A percentile compares a stretch with the other conserved stretches of the same genome.
Evolutionary conservation across 257 asterid species (phyloP).

Genomic region (Ophiorrhiza pumila): DNA sequence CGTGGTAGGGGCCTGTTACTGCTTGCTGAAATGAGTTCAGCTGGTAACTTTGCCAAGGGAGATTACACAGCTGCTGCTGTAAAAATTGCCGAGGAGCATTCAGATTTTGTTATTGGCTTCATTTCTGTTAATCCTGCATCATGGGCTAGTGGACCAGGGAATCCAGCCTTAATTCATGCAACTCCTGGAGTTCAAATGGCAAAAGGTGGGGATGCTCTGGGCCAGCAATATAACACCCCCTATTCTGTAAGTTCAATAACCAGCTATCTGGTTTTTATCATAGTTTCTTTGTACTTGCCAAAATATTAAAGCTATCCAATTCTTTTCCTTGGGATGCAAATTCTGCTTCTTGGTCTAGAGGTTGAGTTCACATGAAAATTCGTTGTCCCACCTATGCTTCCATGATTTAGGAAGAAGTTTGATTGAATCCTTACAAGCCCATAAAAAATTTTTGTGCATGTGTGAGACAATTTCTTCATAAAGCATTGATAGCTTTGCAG

Average conservation of each 20-base stretch:
- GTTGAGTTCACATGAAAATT: background rate
- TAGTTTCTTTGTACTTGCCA: background rate
- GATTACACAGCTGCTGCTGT: constrained; percentile 92
- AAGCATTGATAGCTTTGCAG: too few species aligned
- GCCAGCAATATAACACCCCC: constrained; percentile 95
- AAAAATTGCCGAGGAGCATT: constrained; percentile 87
- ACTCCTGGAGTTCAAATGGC: constrained; percentile 96
- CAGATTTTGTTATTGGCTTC: constrained; percentile 94
- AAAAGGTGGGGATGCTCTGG: constrained; percentile 91
- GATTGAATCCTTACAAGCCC: background rate
- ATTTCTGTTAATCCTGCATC: constrained; percentile 93
- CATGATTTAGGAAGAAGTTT: background rate
- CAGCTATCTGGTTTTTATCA: background rate
- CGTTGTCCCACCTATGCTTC: background rate
- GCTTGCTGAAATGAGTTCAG: constrained; percentile 98
- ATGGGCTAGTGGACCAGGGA: constrained; percentile 82
- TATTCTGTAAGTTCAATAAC: constrained; percentile 56
- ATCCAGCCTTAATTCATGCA: constrained; percentile 78
- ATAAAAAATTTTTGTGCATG: background rate
- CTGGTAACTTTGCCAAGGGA: constrained; percentile 90
- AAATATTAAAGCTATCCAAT: background rate
- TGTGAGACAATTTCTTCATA: too few species aligned
- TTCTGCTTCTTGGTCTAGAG: background rate
- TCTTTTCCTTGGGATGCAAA: background rate
- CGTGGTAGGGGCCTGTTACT: constrained; percentile 81